Conservation (phyloP, 2,329 filamentous ascomycete species). For the Sarocladiaceae sp. region DNA sequence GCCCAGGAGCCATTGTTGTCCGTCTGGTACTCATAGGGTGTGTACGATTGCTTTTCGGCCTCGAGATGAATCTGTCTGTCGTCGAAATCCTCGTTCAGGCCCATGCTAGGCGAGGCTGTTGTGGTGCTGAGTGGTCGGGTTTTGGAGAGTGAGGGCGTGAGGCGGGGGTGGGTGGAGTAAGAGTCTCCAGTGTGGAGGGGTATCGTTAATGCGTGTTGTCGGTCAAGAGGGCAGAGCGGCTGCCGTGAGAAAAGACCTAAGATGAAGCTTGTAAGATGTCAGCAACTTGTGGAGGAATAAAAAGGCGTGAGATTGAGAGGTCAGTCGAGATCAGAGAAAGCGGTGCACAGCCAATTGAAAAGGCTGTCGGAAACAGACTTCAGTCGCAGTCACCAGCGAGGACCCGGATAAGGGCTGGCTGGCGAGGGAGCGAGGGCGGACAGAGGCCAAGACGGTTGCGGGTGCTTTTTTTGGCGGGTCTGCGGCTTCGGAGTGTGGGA, state of each 20-base stretch:
- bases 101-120: constrained; percentile 59
- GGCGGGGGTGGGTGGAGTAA: background rate
- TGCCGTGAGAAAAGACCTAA: constrained; percentile 4
- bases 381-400: background rate
- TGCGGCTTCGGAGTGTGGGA: constrained; percentile 3
- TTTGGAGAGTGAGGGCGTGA: background rate
- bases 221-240: constrained; percentile 3
- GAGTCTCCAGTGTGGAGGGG: background rate
- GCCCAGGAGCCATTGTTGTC: constrained; percentile 87
- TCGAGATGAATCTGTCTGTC: constrained; percentile 59
- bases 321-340: constrained; percentile 3
- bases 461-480: constrained; percentile 2
- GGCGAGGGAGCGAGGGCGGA: constrained; percentile 5
- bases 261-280: constrained; percentile 6
- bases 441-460: constrained; percentile 2
- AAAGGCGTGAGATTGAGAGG: too few species aligned
- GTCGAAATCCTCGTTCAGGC: constrained; percentile 59
- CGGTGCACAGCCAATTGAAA: background rate
- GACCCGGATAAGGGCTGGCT: background rate
- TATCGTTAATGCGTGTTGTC: background rate
- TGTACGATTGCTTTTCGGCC: constrained; percentile 53
- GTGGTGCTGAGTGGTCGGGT: constrained; percentile 4
- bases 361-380: background rate
- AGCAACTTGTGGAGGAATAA: background rate
- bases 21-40: constrained; percentile 78